phyloP scores from a whole-genome alignment of 108 stramenopile species.

The Craspedostauros australis region DNA sequence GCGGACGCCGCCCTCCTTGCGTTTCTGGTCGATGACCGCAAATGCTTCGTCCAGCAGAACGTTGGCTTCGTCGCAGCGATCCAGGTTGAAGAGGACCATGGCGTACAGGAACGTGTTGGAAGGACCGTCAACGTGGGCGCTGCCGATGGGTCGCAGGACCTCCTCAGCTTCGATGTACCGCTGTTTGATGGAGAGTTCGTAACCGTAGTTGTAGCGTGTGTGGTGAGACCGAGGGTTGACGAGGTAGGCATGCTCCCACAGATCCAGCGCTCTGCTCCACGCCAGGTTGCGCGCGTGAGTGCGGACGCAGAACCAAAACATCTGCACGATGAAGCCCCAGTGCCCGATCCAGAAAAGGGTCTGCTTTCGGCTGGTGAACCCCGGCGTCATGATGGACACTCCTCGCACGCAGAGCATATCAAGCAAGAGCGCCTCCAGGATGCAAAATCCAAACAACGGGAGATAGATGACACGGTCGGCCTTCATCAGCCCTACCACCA shows the following conservation, averaged over 20 bases:
- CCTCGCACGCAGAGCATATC: conserved; percentile 9
- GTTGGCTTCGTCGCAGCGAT: conserved; percentile 25
- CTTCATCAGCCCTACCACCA: conserved; percentile 56
- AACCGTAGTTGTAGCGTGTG: conserved; percentile 55
- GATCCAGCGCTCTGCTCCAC: conserved; percentile 33
- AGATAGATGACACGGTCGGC: conserved; percentile 55
- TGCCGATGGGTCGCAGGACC: conserved; percentile 40
- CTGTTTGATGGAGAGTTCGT: conserved; percentile 42
- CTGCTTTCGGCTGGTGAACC: conserved; percentile 5
- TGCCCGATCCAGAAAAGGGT: conserved; percentile 20
- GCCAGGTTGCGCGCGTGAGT: conserved; percentile 45
- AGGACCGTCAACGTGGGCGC: conserved; percentile 35
- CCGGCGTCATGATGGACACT: conserved; percentile 10
- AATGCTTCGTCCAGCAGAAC: conserved; percentile 35
- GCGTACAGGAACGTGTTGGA: conserved; percentile 50
- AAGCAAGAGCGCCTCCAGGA: conserved; percentile 33
- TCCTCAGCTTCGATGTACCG: conserved; percentile 38
- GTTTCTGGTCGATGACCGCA: conserved; percentile 30
- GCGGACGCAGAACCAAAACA: conserved; percentile 19
- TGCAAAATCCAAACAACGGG: conserved; percentile 43
- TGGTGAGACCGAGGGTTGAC: conserved; percentile 41
- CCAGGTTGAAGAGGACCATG: conserved; percentile 49
- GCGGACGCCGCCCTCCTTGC: conserved; percentile 29
- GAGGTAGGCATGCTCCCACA: conserved; percentile 37
- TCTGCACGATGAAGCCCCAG: conserved; percentile 27